Evolutionary conservation across 1,284 basidiomycete genomes (phyloP).

Genomic region (Ceratobasidium papillatum): DNA sequence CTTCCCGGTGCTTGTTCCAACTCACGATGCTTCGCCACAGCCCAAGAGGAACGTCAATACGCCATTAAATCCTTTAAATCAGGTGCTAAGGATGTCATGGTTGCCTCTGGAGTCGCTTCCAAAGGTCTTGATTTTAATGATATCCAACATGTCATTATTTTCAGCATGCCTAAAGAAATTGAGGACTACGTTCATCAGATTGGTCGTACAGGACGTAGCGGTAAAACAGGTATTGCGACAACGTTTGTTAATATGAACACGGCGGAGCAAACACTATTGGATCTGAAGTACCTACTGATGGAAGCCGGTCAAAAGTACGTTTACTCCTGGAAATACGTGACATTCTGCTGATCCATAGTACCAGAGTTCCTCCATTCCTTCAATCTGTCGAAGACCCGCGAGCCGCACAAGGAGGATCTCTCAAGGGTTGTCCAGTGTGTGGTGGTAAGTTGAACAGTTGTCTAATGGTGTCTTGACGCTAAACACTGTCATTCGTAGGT

Average conservation of each 20-base stretch:
- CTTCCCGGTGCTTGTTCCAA: not conserved
- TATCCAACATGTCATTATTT: constrained; percentile 97
- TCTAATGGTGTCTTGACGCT: not conserved
- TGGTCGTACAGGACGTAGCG: constrained; percentile 95
- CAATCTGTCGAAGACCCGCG: constrained; percentile 91
- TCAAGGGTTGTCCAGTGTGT: constrained; percentile 94
- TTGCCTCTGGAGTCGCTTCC: constrained; percentile 95
- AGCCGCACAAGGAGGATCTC: constrained; percentile 73
- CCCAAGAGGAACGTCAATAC: constrained; percentile 98
- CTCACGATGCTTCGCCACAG: constrained; percentile 55
- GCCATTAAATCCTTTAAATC: constrained; percentile 98
- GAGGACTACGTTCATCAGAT: constrained; percentile 99
- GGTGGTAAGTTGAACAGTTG: constrained; percentile 71
- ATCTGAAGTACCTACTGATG: constrained; percentile 96
- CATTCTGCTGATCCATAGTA: constrained; percentile 6
- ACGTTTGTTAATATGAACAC: constrained; percentile 99
- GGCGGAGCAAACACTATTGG: constrained; percentile 92
- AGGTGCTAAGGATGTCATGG: constrained; percentile 98
- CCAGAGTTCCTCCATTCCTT: constrained; percentile 95
- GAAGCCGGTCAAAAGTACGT: constrained; percentile 96
- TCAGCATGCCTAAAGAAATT: constrained; percentile 99
- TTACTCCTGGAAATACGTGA: not conserved
- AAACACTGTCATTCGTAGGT: constrained; percentile 57
- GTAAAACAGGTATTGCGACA: constrained; percentile 99
- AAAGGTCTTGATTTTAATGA: constrained; percentile 99